Evolutionary conservation across 2,329 filamentous ascomycete species (phyloP).

Genomic region (Coniochaeta prunicola): DNA sequence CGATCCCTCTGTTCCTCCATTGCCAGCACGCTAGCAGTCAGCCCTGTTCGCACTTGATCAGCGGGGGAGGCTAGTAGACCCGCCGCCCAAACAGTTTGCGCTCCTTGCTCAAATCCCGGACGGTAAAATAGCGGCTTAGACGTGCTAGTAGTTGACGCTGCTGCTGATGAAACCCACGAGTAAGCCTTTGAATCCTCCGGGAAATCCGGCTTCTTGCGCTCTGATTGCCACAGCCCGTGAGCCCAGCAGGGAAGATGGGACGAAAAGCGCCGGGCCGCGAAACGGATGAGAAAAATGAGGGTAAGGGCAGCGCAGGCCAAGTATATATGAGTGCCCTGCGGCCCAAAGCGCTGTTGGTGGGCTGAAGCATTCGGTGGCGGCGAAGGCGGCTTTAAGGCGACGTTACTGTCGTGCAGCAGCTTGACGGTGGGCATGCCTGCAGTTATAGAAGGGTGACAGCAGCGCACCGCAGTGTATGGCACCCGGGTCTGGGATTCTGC

Average conservation of each 20-base stretch:
- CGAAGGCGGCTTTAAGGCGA: constrained; percentile 18
- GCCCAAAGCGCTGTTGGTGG: constrained; percentile 11
- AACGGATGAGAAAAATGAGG: constrained; percentile 21
- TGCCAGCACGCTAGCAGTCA: constrained; percentile 6
- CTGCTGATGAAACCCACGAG: neutral
- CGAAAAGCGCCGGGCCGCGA: constrained; percentile 6
- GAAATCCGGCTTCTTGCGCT: neutral
- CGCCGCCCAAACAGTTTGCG: constrained; percentile 5
- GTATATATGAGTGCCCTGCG: constrained; percentile 16
- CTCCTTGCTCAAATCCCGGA: neutral
- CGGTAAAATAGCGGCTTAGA: neutral
- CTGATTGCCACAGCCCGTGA: neutral
- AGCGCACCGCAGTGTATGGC: neutral
- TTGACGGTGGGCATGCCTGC: constrained; percentile 32
- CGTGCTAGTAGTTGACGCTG: neutral
- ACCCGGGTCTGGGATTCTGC: neutral
- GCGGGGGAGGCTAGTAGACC: constrained; percentile 6
- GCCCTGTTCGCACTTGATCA: neutral
- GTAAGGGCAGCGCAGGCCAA: constrained; percentile 23
- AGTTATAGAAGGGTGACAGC: constrained; percentile 3
- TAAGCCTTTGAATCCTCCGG: constrained; percentile 4
- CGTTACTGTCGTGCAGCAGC: constrained; percentile 21
- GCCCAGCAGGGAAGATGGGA: neutral
- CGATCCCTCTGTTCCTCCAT: constrained; percentile 16
- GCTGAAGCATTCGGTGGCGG: constrained; percentile 10